Evolutionary conservation across 768 basidiomycete species (phyloP), one percentile per base, ranked within the genome.

Genomic region (Mrakia frigida): DNA sequence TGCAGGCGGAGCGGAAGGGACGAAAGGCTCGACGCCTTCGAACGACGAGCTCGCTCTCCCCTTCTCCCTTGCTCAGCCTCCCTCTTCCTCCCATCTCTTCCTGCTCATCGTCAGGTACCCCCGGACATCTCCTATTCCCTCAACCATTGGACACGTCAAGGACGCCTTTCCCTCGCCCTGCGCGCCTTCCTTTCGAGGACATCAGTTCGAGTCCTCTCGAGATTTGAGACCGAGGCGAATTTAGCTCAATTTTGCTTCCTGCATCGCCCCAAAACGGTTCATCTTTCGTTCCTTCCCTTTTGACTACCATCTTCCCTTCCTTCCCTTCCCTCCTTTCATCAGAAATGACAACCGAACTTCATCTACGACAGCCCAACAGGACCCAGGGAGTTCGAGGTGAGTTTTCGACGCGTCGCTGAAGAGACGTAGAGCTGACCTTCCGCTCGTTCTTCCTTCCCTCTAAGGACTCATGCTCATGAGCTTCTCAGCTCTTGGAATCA

Each of bases 401-500:
- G 46, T 50, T 23, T 52, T 1, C 56, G 56, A 56, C 56, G 56
- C 23, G 56, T 28, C 11, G 25, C 56, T n/a, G 25, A n/a, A 3
- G 28, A 56, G 0, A 43, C 11, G 50, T 10, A 68, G 6, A 59
- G 53, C 28, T 50, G 46, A 71, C 28, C 70, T 46, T 21, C 7
- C 28, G 41, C 4, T 31, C 18, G 3, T 25, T 16, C 31, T 28
- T 50, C 37, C 21, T 56, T 31, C 28, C 3, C 10, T 25, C 23
- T 21, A 28, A 71, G 70, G 50, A n/a, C 74, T 81, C 21, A 50
- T 77, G 31, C 43, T 72, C 23, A 35, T 78, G 37, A 77, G 79
- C 10, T 80, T 79, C 39, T 77, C 71, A 43, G 74, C 79, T 31
- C 41, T 77, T 81, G 85, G 86, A 0, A 84, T 85, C 63, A 85